phyloP scores from a whole-genome alignment of 306 rosid genomes.

The Acmispon strigosus region DNA sequence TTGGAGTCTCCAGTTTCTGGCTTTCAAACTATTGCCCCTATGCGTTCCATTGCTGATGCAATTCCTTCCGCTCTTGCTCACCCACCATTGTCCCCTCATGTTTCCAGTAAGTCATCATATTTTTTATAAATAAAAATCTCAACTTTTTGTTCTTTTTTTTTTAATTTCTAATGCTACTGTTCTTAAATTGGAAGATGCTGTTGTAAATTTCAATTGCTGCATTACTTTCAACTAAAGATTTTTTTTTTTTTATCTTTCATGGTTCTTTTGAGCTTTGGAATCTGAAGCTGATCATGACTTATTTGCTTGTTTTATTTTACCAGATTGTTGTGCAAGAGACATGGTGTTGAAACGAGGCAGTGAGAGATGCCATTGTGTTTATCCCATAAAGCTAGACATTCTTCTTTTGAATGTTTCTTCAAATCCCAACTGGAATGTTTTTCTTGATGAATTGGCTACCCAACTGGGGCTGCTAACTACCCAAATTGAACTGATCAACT shows the following conservation, averaged over 20 bases:
- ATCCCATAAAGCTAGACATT: conserved; percentile 90
- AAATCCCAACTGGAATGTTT: conserved; percentile 55
- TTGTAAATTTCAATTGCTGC: neutral
- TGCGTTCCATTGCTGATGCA: conserved; percentile 10
- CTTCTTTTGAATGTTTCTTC: conserved; percentile 80
- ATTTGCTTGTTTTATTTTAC: conserved; percentile 11
- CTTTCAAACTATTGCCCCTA: conserved; percentile 5
- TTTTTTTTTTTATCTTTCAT: neutral
- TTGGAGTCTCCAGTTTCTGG: neutral
- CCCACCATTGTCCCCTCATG: conserved; percentile 21
- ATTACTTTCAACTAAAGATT: neutral
- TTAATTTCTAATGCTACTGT: neutral
- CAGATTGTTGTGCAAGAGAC: conserved; percentile 82
- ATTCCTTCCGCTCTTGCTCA: conserved; percentile 16
- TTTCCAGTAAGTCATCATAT: neutral
- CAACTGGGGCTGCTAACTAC: conserved; percentile 55
- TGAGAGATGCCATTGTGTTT: conserved; percentile 67
- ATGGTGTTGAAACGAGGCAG: conserved; percentile 71
- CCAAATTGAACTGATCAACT: conserved; percentile 75
- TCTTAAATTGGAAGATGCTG: neutral
- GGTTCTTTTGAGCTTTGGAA: neutral
- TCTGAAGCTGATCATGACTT: neutral
- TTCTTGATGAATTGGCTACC: conserved; percentile 59
- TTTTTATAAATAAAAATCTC: neutral
- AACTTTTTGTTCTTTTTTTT: neutral